Base-by-base conservation (phyloP, 768 basidiomycete species). In the Trametes cubensis region DNA sequence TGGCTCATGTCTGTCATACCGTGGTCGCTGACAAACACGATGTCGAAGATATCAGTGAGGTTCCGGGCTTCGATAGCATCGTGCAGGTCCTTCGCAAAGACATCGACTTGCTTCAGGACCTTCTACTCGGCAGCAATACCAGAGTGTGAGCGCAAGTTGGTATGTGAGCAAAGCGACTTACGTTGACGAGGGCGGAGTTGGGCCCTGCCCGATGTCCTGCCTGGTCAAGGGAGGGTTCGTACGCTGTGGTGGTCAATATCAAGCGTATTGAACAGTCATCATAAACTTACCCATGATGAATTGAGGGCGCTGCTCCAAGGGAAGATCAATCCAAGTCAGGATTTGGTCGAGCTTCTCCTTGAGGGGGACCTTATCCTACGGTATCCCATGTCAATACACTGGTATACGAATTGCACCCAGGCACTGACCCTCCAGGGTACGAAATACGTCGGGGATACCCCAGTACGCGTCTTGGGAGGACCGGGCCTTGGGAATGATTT, bases 1-100 rank as follows among this genome's bases (percentile, higher is more conserved):
- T 90, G 81, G 62, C 85, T 86, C n/a, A 93, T 96, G 71, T 92
- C 90, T 1, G 86, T 88, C 91, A 94, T 95, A n/a, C 92, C 93
- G 67, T 94, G 90, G 71, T 93, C 92, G 63, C 88, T 90, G 65
- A 97, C 94, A 67, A 95, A 94, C 23, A 96, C 82, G 34, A 96
- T 80, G 71, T 97, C 92, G 14, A 94, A 87, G 20, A 95, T 90
- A 48, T 89, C 83, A 1, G 85, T 86, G 25, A 96, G 80, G 69
- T 95, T 93, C 6, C 95, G 85, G 4, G 79, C 78, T 49, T 79
- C 78, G 39, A 97, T 76, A 0, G 83, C 81, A 15, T 77, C 74
- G 55, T 90, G 86, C 11, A 97, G 75, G 58, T 87, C 78, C 59
- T 80, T 83, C 3, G 92, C 88, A 67, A 96, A 95, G 18, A 70